These are phyloP conservation scores for Candida wancherniae DNA, from an alignment of 805 yeast species.

Conservation along the genomic window DNA sequence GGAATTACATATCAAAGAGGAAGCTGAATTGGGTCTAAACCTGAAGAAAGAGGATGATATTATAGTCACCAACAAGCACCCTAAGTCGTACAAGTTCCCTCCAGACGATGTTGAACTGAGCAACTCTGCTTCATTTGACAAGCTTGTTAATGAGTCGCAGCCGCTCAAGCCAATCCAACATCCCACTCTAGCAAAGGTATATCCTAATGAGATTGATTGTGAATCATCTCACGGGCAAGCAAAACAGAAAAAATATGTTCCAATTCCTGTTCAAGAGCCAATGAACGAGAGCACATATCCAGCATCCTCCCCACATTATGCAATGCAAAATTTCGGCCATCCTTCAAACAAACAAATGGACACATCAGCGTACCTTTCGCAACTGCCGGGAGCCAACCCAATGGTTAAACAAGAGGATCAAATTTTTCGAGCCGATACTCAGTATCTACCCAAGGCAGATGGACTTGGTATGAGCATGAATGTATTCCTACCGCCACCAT, in stretches of 20 bases:
- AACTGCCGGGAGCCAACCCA: not conserved
- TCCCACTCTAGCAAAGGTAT: conserved; percentile 10
- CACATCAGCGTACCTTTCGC: too few relatives aligned
- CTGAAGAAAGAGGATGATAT: conserved; percentile 32
- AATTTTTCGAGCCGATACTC: too few relatives aligned
- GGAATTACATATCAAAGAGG: conserved; percentile 25
- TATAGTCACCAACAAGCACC: conserved; percentile 42
- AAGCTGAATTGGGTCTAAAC: conserved; percentile 21
- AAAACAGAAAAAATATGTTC: conserved; percentile 27
- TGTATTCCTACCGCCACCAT: conserved; percentile 35
- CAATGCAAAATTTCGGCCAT: too few relatives aligned
- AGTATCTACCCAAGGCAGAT: too few relatives aligned
- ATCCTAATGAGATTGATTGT: conserved; percentile 34
- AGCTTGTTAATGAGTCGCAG: conserved; percentile 2
- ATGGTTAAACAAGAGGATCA: too few relatives aligned
- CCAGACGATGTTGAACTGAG: conserved; percentile 29
- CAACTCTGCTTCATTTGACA: conserved; percentile 6
- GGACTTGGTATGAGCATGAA: conserved; percentile 16
- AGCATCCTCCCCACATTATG: too few relatives aligned
- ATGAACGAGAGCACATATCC: too few relatives aligned
- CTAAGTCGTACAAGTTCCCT: conserved; percentile 56
- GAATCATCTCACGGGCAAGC: conserved; percentile 16
- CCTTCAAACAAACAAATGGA: too few relatives aligned
- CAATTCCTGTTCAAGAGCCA: conserved; percentile 40
- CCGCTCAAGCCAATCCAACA: conserved; percentile 14